Base-by-base conservation (phyloP, 2,329 filamentous ascomycete species). In the Alternaria sp. region DNA sequence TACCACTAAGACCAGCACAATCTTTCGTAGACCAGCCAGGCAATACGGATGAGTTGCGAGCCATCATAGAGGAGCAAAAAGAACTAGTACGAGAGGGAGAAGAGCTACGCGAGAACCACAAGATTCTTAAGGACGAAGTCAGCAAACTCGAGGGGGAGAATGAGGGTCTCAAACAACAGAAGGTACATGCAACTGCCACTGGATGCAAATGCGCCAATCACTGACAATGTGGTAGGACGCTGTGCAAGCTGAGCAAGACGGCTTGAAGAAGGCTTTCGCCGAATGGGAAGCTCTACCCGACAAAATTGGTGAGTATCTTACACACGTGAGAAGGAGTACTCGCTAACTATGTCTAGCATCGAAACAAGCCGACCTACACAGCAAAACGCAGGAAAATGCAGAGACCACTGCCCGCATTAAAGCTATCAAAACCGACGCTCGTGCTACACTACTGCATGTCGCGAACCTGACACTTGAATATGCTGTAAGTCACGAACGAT, bases 11-110 rank as follows among this genome's bases (percentile, higher is more conserved):
- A 15, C 80, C 79, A 2, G 93, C 93, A 5, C 82, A 77, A 36
- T 87, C 87, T 73, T 97, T 96, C 89, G 93, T 90, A 1, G 89
- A 93, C 49, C 89, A 92, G 65, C 90, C 92, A 4, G 86, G 93
- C 7, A 92, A 97, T 74, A 81, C 81, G 5, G 82, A 87, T 21
- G 89, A 83, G 36, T 93, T 91, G 76, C 79, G 81, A 13, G 85
- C 89, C 55, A 77, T 96, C 15, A 83, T 88, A 62, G 83, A 83
- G 15, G 85, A 83, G 7, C 79, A 90, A 21, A 67, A 67, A 4
- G 78, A 80, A 2, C 63, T 84, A 3, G 78, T 81, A 58, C 73
- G 70, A 4, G 83, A 85, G 17, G 60, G 36, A n/a, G 17, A 55
- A 3, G 66, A 70, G 32, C 71, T 88, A 28, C 68, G 71, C 30